Base-by-base conservation (phyloP, 257 asterid species). In the Fraxinus excelsior region DNA sequence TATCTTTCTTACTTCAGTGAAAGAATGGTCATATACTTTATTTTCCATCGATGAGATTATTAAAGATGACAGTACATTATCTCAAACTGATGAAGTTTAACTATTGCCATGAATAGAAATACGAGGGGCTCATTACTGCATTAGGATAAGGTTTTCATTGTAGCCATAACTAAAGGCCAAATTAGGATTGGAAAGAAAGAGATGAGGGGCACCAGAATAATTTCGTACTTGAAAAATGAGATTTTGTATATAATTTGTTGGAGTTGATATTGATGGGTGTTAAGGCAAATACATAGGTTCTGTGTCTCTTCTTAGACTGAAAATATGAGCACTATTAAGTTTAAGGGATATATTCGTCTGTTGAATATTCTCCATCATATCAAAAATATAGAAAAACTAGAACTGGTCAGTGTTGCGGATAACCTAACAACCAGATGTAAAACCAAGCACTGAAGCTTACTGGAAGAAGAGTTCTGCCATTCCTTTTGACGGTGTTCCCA, bases 391-490 rank as follows among this genome's bases (percentile, higher is more conserved):
- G 13, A 21, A 60, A 21, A 60, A 60, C 31, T 23, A 12, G 32
- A 16, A 10, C 12, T 62, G 18, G 13, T 25, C 14, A 25, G 2
- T 62, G 68, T n/a, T 62, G 68, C 68, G 26, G 34, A 62, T 21
- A 58, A n/a, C 29, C 4, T 58, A 21, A 62, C 68, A 62, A 62
- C 7, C 32, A 62, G 34, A 26, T 23, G 34, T 25, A 23, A 23
- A 62, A 62, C 26, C 66, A 58, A 58, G 66, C 28, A n/a, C 23
- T 23, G 34, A 26, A 25, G 35, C 92, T 88, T 76, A 89, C 97
- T 77, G 37, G 84, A 68, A 56, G 82, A 81, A 71, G 82, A 64
- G 71, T 85, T 72, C 10, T 66, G 73, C 34, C 31, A 23, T n/a
- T 79, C 84, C 73, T 64, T 83, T 7, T 80, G 74, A 73, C 72